Evolutionary conservation across 2,329 filamentous ascomycete species (phyloP), one percentile per base, ranked within the genome.

Genomic region (Colletotrichum theobromicola): DNA sequence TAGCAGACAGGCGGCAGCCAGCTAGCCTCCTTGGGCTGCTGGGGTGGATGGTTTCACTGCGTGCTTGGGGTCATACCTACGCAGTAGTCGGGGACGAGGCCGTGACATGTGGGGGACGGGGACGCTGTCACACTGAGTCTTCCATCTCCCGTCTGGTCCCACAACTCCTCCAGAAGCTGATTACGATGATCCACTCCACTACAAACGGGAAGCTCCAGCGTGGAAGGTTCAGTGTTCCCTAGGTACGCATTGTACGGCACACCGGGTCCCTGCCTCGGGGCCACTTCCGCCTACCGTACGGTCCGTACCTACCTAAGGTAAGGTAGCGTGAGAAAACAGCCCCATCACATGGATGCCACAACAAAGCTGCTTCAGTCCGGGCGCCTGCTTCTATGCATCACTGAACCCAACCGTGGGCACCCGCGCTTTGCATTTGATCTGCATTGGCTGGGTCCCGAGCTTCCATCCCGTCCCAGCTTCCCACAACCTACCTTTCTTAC

Each of bases 261-360:
- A 46, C 42, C 42, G n/a, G 42, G 42, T 21, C 42, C 42, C 42
- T 46, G 42, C 57, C 57, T 60, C 57, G 28, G 28, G 28, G 57
- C 26, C 28, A 34, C 30, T 60, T 16, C 42, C n/a, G 42, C 42
- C n/a, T 21, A 42, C n/a, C 37, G 10, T 46, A n/a, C 9, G n/a
- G n/a, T n/a, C n/a, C n/a, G 60, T 63, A 42, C 53, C n/a, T 42
- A 42, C 37, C 37, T 42, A 16, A 42, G 37, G 37, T 18, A 18
- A 18, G 16, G 62, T 74, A 74, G 71, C 67, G 67, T 67, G 53
- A 74, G 67, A 70, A 46, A 61, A 35, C 21, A 50, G 71, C 67
- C 60, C 50, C 58, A 55, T 73, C 34, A 67, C 64, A 67, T 67
- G 64, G 46, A 37, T 42, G 50, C 46, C 30, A 9, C 30, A 32